Evolutionary conservation across 805 yeast genomes (phyloP).

Genomic region (Lachancea fermentati): DNA sequence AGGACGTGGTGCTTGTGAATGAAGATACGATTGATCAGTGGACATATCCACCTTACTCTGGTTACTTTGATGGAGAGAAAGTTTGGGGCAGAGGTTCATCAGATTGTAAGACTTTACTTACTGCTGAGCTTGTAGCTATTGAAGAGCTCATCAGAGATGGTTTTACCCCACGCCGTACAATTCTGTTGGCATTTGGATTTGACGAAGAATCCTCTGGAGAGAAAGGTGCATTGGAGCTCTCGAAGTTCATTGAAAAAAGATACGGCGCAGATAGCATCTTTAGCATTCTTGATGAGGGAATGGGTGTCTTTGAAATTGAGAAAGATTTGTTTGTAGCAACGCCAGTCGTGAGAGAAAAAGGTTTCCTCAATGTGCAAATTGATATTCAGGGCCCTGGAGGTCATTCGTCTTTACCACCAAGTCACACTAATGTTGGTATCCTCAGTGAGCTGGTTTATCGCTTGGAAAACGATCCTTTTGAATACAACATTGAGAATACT

Average conservation of each 20-base stretch:
- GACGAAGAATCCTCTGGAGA: conserved; percentile 73
- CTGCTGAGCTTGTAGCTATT: conserved; percentile 62
- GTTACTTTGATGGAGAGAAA: conserved; percentile 55
- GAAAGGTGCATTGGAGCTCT: conserved; percentile 51
- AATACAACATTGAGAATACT: conserved; percentile 37
- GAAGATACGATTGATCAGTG: conserved; percentile 52
- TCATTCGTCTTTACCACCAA: conserved; percentile 77
- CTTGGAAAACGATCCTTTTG: conserved; percentile 47
- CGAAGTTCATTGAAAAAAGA: conserved; percentile 40
- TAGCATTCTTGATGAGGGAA: conserved; percentile 71
- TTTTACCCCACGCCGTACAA: conserved; percentile 55
- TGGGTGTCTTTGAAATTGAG: conserved; percentile 35
- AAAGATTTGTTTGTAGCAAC: conserved; percentile 41
- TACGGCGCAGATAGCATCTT: conserved; percentile 59
- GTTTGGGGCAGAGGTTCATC: conserved; percentile 71
- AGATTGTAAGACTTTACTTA: conserved; percentile 68
- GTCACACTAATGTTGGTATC: conserved; percentile 75
- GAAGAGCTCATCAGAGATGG: conserved; percentile 47
- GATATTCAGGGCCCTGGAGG: conserved; percentile 64
- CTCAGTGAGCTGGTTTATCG: conserved; percentile 50
- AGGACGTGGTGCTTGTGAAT: conserved; percentile 79
- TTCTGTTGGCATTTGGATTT: conserved; percentile 63
- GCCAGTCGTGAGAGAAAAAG: conserved; percentile 59
- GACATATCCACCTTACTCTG: conserved; percentile 63
- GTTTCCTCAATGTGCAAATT: conserved; percentile 48